Evolutionary conservation across 2,329 filamentous ascomycete genomes (phyloP).

Genomic region (Nemania sp.): DNA sequence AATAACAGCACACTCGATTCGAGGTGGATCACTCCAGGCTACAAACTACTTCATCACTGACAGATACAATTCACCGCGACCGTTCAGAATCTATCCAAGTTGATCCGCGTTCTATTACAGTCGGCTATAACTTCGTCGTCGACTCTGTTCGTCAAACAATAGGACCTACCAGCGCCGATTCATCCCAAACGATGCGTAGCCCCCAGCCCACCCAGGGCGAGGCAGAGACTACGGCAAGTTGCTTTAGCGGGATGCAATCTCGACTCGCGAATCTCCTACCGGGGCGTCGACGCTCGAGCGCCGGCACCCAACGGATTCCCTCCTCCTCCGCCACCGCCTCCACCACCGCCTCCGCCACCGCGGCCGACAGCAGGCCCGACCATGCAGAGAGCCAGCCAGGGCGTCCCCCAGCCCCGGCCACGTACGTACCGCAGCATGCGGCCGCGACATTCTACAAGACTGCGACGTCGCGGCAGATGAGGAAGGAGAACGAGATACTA

Average conservation of each 20-base stretch:
- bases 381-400: slow-evolving; percentile 1
- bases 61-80: not conserved
- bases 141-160: not conserved
- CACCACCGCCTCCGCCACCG: not conserved
- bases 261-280: slow-evolving; percentile 10
- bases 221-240: slow-evolving; percentile 1
- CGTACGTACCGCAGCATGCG: slow-evolving; percentile 48
- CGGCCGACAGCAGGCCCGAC: not conserved
- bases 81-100: too few relatives aligned
- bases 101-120: too few relatives aligned
- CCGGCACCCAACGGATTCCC: not conserved
- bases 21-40: not conserved
- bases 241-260: slow-evolving; percentile 16
- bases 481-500: slow-evolving; percentile 43
- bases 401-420: slow-evolving; percentile 2
- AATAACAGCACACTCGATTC: not conserved
- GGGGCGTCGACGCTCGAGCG: not conserved
- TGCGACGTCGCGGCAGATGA: slow-evolving; percentile 47
- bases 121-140: too few relatives aligned
- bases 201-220: not conserved
- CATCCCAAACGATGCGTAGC: slow-evolving; percentile 6
- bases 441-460: slow-evolving; percentile 48
- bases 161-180: too few relatives aligned
- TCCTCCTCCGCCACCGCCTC: slow-evolving; percentile 1
- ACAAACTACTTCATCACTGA: not conserved